Evolutionary conservation across 345 rosid genomes (phyloP).

Genomic region (Citrus cavaleriei): DNA sequence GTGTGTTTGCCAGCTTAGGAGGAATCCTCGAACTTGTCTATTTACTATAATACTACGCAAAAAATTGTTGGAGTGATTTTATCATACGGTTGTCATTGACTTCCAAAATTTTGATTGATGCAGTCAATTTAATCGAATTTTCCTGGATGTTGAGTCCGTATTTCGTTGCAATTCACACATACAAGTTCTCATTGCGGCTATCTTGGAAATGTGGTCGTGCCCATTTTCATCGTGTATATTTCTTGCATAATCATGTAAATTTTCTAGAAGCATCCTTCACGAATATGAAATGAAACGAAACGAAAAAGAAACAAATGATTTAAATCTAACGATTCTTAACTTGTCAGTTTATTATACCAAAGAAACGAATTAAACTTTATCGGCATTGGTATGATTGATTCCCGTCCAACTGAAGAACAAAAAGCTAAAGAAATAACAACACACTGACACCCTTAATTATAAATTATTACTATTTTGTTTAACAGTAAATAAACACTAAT

Average conservation of each 20-base stretch:
- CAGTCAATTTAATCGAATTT: neutral
- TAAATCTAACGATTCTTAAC: neutral
- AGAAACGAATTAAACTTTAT: neutral
- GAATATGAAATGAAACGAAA: neutral
- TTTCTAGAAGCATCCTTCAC: neutral
- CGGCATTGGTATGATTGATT: neutral
- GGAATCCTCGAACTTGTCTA: no score
- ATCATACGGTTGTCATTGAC: neutral
- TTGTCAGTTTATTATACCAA: neutral
- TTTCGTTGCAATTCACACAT: neutral
- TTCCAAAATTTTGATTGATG: neutral
- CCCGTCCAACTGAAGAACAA: neutral
- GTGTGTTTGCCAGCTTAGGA: no score
- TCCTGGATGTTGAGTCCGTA: neutral
- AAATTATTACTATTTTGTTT: no score
- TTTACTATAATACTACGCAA: no score
- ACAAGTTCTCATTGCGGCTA: neutral
- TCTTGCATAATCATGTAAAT: neutral
- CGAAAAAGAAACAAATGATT: neutral
- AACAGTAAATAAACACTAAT: no score
- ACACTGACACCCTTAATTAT: no score
- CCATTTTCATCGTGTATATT: neutral
- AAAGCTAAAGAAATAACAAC: neutral
- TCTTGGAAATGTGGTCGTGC: neutral
- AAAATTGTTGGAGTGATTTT: neutral